phyloP scores from a whole-genome alignment of 176 grass and related monocot species.

The Ampelocalamus luodianensis region DNA sequence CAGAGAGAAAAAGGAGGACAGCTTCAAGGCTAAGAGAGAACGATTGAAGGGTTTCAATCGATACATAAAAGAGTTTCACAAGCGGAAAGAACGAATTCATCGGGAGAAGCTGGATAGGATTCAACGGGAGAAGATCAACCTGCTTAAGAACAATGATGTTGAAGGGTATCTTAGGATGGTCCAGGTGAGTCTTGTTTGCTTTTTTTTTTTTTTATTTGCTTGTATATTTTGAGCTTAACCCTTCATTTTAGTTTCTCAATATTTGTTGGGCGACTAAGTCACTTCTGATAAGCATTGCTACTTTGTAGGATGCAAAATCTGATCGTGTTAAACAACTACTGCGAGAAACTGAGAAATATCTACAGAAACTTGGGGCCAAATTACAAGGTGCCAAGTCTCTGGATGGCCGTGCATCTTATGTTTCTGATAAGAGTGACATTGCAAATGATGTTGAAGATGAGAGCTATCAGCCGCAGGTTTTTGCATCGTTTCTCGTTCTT shows the following conservation, averaged over 20 bases:
- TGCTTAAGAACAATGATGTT: conserved; percentile 99
- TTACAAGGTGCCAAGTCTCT: conserved; percentile 66
- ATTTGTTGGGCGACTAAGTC: conserved; percentile 30
- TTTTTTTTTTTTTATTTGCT: conserved; percentile 32
- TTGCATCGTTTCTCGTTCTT: not conserved
- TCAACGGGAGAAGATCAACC: conserved; percentile 95
- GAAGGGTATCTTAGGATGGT: conserved; percentile 99
- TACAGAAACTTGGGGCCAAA: conserved; percentile 87
- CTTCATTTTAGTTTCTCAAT: conserved; percentile 22
- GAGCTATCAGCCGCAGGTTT: conserved; percentile 93
- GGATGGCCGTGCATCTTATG: conserved; percentile 56
- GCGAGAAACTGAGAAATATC: conserved; percentile 98
- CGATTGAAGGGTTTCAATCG: conserved; percentile 89
- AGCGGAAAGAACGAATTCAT: conserved; percentile 93
- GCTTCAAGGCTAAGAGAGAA: conserved; percentile 91
- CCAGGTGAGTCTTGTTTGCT: conserved; percentile 58
- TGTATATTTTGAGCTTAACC: conserved; percentile 35
- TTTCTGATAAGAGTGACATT: conserved; percentile 62
- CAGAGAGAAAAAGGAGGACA: conserved; percentile 93
- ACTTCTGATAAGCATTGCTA: conserved; percentile 32
- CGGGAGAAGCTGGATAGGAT: conserved; percentile 96
- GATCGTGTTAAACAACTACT: conserved; percentile 97
- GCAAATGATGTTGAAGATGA: conserved; percentile 91
- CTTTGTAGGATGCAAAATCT: conserved; percentile 94
- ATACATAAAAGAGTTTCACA: conserved; percentile 93